A percentile compares a stretch with the other conserved stretches of the same genome.
phyloP scores from a whole-genome alignment of 2,329 filamentous ascomycete species.

The Tolypocladium endophyticum region DNA sequence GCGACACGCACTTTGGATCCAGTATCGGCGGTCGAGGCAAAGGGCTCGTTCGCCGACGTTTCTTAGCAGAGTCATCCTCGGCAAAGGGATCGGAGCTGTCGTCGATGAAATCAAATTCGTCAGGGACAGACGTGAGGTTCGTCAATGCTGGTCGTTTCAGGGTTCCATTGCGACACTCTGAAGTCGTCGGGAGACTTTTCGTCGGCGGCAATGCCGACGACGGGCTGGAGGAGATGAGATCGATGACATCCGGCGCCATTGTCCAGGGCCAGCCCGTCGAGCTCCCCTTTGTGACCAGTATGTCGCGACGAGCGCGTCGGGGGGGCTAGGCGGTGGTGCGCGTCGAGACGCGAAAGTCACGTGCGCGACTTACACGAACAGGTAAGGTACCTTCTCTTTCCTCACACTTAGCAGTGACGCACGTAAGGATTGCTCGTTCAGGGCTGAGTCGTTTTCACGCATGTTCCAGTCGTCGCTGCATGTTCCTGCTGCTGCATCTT shows the following conservation, averaged over 20 bases:
- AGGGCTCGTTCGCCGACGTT: background rate
- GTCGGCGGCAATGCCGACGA: background rate
- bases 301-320: background rate
- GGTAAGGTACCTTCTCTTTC: too few relatives aligned
- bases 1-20: background rate
- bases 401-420: too few relatives aligned
- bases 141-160: background rate
- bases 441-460: background rate
- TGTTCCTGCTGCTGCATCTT: background rate
- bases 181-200: background rate
- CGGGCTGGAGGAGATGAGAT: constrained; percentile 27
- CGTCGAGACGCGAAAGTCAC: background rate
- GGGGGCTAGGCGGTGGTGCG: background rate
- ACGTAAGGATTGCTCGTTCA: too few relatives aligned
- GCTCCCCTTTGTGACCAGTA: background rate
- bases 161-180: background rate
- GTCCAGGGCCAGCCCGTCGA: background rate
- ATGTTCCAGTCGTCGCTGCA: background rate
- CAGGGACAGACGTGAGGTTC: background rate
- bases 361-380: background rate
- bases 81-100: background rate
- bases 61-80: background rate
- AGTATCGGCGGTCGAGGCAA: background rate
- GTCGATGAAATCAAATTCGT: background rate
- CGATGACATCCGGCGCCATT: constrained; percentile 23